These are phyloP conservation scores for Rasamsonia emersonii DNA, from an alignment of 2,329 filamentous ascomycete genomes.

Conservation along the genomic window DNA sequence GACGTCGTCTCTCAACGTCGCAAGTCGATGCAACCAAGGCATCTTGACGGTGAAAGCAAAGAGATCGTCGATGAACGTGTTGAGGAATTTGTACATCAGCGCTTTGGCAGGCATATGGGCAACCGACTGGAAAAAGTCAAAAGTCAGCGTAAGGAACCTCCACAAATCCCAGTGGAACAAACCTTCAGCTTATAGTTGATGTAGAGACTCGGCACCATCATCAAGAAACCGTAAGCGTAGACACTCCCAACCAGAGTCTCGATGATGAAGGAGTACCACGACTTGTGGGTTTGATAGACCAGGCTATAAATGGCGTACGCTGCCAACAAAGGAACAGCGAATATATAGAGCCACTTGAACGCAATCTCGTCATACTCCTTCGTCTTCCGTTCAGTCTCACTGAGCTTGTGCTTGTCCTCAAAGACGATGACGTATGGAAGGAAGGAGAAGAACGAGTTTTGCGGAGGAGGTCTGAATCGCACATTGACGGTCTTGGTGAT, in stretches of 20 bases:
- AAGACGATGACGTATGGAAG: conserved; percentile 76
- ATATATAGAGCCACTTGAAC: conserved; percentile 92
- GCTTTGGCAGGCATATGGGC: conserved; percentile 95
- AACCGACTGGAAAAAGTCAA: conserved; percentile 45
- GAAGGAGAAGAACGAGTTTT: conserved; percentile 61
- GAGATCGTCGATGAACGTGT: conserved; percentile 97
- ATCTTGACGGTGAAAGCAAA: conserved; percentile 99
- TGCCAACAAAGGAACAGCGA: conserved; percentile 77
- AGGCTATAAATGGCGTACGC: conserved; percentile 90
- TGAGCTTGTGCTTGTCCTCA: conserved; percentile 94
- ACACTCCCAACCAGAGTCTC: conserved; percentile 91
- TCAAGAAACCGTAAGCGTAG: conserved; percentile 95
- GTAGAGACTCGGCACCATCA: conserved; percentile 97
- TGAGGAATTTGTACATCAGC: conserved; percentile 97
- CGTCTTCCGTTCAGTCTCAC: conserved; percentile 92
- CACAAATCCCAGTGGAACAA: conserved; percentile 8
- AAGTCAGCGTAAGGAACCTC: conserved; percentile 10
- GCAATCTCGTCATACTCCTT: conserved; percentile 97
- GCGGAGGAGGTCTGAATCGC: conserved; percentile 59
- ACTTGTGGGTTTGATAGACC: conserved; percentile 90
- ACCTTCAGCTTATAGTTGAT: conserved; percentile 98
- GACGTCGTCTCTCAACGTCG: conserved; percentile 86
- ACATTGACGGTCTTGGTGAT: conserved; percentile 93
- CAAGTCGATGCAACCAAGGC: conserved; percentile 85
- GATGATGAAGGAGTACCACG: conserved; percentile 95